Evolutionary conservation across 345 rosid genomes (phyloP).

Genomic region (Boechera stricta): DNA sequence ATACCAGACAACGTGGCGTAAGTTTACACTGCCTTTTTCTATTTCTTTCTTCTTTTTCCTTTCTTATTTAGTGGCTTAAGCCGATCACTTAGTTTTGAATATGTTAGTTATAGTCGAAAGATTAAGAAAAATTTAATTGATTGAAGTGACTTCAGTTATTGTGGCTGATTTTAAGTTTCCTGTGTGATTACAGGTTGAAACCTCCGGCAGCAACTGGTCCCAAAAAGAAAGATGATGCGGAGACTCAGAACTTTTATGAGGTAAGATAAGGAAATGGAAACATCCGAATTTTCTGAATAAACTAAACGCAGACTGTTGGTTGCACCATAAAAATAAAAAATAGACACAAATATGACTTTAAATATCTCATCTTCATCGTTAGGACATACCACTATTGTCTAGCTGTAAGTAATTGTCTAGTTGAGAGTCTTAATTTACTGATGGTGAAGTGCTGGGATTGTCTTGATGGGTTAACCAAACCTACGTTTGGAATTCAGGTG

Average conservation of each 20-base stretch:
- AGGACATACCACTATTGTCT: slow-evolving; percentile 10
- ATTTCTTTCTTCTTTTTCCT: slow-evolving; percentile 12
- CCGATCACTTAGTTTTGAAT: slow-evolving; percentile 7
- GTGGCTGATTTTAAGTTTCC: slow-evolving; percentile 4
- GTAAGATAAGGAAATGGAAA: slow-evolving; percentile 45
- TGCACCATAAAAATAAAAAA: neutral
- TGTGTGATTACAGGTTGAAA: slow-evolving; percentile 63
- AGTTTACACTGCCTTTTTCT: slow-evolving; percentile 38
- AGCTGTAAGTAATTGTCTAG: slow-evolving; percentile 8
- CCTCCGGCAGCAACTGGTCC: slow-evolving; percentile 60
- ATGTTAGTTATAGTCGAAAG: neutral
- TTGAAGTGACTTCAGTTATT: slow-evolving; percentile 2
- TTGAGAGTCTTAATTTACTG: neutral
- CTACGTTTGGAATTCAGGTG: slow-evolving; percentile 7
- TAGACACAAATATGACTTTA: neutral
- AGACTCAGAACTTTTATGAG: slow-evolving; percentile 55
- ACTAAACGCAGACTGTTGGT: slow-evolving; percentile 7
- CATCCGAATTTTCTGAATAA: slow-evolving; percentile 9
- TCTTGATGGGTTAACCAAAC: slow-evolving; percentile 10
- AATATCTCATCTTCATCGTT: neutral
- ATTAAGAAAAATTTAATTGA: slow-evolving; percentile 7
- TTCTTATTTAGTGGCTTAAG: neutral
- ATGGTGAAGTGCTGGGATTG: slow-evolving; percentile 19
- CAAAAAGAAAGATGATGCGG: slow-evolving; percentile 68
- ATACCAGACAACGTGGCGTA: slow-evolving; percentile 78